Conservation (phyloP, 805 yeast species). For the Metschnikowia noctiluminum region DNA sequence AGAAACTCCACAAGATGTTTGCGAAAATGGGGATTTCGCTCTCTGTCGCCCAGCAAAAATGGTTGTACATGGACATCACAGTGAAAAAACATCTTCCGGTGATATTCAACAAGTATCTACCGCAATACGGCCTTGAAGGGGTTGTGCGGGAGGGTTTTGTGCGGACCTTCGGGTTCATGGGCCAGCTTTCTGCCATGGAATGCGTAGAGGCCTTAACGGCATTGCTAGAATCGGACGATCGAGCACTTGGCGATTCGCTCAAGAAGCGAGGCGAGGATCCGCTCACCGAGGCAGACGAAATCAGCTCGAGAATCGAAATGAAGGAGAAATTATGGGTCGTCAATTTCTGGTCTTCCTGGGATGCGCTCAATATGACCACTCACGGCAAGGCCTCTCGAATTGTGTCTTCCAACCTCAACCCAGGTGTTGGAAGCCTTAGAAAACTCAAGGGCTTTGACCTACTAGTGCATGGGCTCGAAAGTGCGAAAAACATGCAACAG, state of each 20-base stretch:
- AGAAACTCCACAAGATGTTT: constrained; percentile 81
- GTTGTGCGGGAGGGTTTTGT: constrained; percentile 83
- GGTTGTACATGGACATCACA: constrained; percentile 84
- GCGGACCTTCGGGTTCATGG: constrained; percentile 82
- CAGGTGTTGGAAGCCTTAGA: constrained; percentile 17
- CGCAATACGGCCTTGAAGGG: constrained; percentile 77
- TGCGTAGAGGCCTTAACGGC: constrained; percentile 88
- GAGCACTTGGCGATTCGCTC: constrained; percentile 23
- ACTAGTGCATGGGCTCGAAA: constrained; percentile 67
- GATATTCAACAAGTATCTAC: constrained; percentile 67
- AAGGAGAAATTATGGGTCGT: constrained; percentile 68
- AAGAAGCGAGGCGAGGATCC: constrained; percentile 9
- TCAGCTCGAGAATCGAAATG: constrained; percentile 30
- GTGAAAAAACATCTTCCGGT: constrained; percentile 70
- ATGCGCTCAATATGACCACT: constrained; percentile 42
- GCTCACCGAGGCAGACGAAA: constrained; percentile 21
- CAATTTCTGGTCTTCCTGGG: constrained; percentile 64
- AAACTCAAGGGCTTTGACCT: constrained; percentile 47
- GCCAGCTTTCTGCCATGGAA: constrained; percentile 87
- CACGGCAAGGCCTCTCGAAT: constrained; percentile 14
- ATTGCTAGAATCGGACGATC: constrained; percentile 51
- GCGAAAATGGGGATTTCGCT: constrained; percentile 95
- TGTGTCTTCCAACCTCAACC: constrained; percentile 17
- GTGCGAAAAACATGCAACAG: constrained; percentile 81
- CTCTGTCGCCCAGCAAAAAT: constrained; percentile 82